Conservation (phyloP, 2,329 filamentous ascomycete species). For the Ambrosiella xylebori region DNA sequence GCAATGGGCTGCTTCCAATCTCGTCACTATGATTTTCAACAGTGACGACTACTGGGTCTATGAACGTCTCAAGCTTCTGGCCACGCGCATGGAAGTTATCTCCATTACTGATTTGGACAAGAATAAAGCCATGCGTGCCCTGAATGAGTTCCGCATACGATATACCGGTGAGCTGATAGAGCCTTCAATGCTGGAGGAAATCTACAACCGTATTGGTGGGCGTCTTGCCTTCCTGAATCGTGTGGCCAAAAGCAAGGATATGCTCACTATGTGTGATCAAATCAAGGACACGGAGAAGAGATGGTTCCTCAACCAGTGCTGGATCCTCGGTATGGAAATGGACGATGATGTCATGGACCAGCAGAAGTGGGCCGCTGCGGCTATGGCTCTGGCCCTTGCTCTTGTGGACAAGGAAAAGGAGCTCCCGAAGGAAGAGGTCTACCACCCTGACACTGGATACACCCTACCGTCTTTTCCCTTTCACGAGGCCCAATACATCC, state of each 20-base stretch:
- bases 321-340: constrained; percentile 56
- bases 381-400: constrained; percentile 82
- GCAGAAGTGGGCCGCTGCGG: constrained; percentile 85
- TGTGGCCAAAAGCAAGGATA: constrained; percentile 72
- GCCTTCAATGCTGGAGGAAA: constrained; percentile 44
- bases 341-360: constrained; percentile 98
- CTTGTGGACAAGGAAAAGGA: constrained; percentile 67
- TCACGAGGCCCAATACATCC: constrained; percentile 73
- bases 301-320: constrained; percentile 65
- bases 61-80: constrained; percentile 78
- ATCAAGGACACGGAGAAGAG: constrained; percentile 53
- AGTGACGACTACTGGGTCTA: constrained; percentile 98
- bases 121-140: constrained; percentile 54
- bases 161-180: constrained; percentile 51
- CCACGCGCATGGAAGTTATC: constrained; percentile 87
- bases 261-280: constrained; percentile 57
- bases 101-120: constrained; percentile 72
- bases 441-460: constrained; percentile 51
- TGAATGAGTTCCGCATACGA: constrained; percentile 62
- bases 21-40: constrained; percentile 88
- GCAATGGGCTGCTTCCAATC: constrained; percentile 82
- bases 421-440: constrained; percentile 37
- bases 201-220: constrained; percentile 78
- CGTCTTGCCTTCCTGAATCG: constrained; percentile 74
- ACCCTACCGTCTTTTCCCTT: constrained; percentile 65